Conservation (phyloP, 2,329 filamentous ascomycete species). For the Cyphellophora attinorum region DNA sequence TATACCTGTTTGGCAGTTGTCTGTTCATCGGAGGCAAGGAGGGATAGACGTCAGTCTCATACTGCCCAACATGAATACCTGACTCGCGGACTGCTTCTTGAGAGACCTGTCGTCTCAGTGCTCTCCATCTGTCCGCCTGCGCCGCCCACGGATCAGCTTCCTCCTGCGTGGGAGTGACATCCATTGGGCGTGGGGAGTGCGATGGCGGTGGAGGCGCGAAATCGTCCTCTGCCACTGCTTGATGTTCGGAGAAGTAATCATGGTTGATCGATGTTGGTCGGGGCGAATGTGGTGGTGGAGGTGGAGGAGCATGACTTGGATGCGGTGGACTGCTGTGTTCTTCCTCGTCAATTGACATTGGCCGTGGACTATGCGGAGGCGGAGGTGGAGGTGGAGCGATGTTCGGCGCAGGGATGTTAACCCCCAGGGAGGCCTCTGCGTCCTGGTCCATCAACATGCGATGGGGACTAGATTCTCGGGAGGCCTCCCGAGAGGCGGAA, state of each 20-base stretch:
- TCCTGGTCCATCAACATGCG: conserved; percentile 1
- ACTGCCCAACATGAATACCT: no score
- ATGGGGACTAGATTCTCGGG: no score
- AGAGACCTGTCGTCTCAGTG: no score
- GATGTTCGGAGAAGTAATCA: neutral
- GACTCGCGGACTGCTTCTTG: no score
- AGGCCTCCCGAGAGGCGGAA: no score
- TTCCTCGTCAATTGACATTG: conserved; percentile 11
- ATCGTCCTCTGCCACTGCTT: neutral
- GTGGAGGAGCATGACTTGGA: neutral
- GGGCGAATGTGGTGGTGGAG: conserved; percentile 2
- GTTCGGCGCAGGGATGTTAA: no score
- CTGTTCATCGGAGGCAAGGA: no score
- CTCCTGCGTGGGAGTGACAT: conserved; percentile 7
- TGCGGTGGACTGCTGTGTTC: conserved; percentile 4
- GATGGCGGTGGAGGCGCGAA: conserved; percentile 16
- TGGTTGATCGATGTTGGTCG: neutral
- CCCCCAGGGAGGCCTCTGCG: conserved; percentile 2
- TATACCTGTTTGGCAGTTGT: no score
- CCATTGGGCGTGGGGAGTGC: conserved; percentile 16
- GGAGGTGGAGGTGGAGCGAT: conserved; percentile 12
- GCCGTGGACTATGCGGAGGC: conserved; percentile 16
- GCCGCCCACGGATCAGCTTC: conserved; percentile 7
- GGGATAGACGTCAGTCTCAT: no score
- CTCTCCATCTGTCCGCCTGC: conserved; percentile 14